Conservation (phyloP, 148 eudicot genomes). For the Arbutus unedo region DNA sequence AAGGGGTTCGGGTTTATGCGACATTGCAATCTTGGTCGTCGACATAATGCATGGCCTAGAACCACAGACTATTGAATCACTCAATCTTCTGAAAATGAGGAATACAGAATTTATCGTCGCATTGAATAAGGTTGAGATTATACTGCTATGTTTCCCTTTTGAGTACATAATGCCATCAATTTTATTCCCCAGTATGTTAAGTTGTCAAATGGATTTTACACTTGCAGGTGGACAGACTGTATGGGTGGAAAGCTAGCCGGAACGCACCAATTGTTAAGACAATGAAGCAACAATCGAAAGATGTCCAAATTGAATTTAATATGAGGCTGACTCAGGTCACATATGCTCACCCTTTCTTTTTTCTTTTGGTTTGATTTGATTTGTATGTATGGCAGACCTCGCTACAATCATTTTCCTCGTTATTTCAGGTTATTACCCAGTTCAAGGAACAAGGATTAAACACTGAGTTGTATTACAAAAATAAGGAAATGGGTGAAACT, state of each 20-base stretch:
- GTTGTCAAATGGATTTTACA: constrained; percentile 7
- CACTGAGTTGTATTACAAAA: constrained; percentile 84
- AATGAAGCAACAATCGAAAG: constrained; percentile 75
- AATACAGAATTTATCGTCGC: constrained; percentile 88
- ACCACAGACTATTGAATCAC: constrained; percentile 91
- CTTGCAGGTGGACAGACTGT: constrained; percentile 77
- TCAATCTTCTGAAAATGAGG: constrained; percentile 85
- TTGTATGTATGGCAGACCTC: not conserved
- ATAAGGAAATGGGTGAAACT: constrained; percentile 96
- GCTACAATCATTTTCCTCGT: constrained; percentile 2
- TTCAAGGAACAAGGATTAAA: constrained; percentile 90
- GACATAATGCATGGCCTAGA: constrained; percentile 96
- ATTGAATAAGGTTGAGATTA: constrained; percentile 68
- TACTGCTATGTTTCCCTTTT: not conserved
- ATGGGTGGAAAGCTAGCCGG: constrained; percentile 77
- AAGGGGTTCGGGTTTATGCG: constrained; percentile 93
- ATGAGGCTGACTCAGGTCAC: constrained; percentile 62
- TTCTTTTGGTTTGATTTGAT: not conserved
- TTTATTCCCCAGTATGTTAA: constrained; percentile 1
- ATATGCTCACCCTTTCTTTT: constrained; percentile 11
- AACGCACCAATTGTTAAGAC: constrained; percentile 80
- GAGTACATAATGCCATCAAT: constrained; percentile 8
- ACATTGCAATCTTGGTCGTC: constrained; percentile 90
- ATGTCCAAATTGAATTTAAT: constrained; percentile 74
- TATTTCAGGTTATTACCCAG: constrained; percentile 62